A percentile compares a stretch with the other conserved stretches of the same genome.
Conservation (phyloP, 2,329 filamentous ascomycete species). For the Calonectria hawksworthii region DNA sequence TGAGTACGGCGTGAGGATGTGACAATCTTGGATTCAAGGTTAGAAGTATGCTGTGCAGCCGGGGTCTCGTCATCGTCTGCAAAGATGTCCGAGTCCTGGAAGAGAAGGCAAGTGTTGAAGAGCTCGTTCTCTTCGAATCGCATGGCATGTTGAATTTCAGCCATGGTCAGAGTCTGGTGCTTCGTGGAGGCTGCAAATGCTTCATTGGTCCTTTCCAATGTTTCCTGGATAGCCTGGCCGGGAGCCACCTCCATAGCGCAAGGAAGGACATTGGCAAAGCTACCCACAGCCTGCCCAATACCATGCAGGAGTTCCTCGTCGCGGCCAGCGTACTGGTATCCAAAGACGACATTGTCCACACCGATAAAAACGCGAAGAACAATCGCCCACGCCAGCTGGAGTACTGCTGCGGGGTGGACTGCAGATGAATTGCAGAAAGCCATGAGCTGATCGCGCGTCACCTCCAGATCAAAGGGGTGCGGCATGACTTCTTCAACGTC, state of each 20-base stretch:
- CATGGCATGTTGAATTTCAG: slow-evolving; percentile 62
- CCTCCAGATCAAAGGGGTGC: slow-evolving; percentile 56
- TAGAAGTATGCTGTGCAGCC: not conserved
- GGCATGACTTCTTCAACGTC: slow-evolving; percentile 47
- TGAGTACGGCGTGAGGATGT: slow-evolving; percentile 56
- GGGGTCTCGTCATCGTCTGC: not conserved
- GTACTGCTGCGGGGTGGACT: slow-evolving; percentile 63
- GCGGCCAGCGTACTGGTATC: slow-evolving; percentile 62
- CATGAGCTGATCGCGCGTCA: slow-evolving; percentile 56
- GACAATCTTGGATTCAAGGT: slow-evolving; percentile 22
- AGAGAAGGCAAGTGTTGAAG: slow-evolving; percentile 67
- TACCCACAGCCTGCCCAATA: slow-evolving; percentile 59
- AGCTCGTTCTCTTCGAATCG: slow-evolving; percentile 57
- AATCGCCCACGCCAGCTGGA: slow-evolving; percentile 73
- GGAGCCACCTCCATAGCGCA: slow-evolving; percentile 52
- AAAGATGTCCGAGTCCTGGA: slow-evolving; percentile 55
- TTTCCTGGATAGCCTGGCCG: slow-evolving; percentile 49
- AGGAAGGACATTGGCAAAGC: slow-evolving; percentile 58
- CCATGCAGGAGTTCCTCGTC: slow-evolving; percentile 58
- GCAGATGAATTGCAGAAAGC: slow-evolving; percentile 57
- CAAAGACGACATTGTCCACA: slow-evolving; percentile 67
- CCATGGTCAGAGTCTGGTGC: slow-evolving; percentile 61
- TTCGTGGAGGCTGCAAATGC: slow-evolving; percentile 34
- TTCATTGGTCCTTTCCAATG: slow-evolving; percentile 51
- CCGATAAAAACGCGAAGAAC: slow-evolving; percentile 69